Evolutionary conservation across 495 filamentous ascomycete species (phyloP).

Genomic region (Xylaria scruposa): DNA sequence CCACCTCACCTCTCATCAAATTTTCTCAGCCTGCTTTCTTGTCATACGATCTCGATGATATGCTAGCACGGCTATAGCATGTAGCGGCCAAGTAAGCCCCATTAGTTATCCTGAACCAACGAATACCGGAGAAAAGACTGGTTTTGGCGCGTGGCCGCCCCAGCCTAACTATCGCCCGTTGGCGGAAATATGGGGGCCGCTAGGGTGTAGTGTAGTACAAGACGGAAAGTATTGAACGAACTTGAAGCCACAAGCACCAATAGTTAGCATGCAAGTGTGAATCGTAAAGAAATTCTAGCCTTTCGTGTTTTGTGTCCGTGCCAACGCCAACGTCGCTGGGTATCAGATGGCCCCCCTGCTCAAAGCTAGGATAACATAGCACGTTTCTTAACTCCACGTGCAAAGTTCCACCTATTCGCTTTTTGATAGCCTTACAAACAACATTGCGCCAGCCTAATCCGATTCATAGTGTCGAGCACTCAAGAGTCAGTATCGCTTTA

Average conservation of each 20-base stretch:
- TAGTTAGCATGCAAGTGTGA: neutral
- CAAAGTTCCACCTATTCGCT: neutral
- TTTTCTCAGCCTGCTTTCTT: neutral
- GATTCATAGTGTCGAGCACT: neutral
- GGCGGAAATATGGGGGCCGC: neutral
- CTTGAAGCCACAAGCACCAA: neutral
- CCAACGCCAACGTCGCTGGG: neutral
- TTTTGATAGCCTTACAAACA: neutral
- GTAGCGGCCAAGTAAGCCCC: neutral
- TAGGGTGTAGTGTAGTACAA: neutral
- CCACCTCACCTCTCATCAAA: neutral
- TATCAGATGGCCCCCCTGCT: neutral
- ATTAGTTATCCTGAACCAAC: neutral
- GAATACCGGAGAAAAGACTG: neutral
- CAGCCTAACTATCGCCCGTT: neutral
- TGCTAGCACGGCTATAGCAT: neutral
- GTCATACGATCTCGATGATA: slow-evolving; percentile 14
- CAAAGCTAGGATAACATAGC: neutral
- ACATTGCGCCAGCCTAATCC: neutral
- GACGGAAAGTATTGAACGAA: neutral
- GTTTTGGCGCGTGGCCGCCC: neutral
- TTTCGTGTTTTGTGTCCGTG: neutral
- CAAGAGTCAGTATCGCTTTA: neutral
- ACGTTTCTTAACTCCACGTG: neutral
- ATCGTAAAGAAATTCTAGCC: neutral